Conservation (phyloP, 1,284 basidiomycete genomes). For the Trametes hirsuta region DNA sequence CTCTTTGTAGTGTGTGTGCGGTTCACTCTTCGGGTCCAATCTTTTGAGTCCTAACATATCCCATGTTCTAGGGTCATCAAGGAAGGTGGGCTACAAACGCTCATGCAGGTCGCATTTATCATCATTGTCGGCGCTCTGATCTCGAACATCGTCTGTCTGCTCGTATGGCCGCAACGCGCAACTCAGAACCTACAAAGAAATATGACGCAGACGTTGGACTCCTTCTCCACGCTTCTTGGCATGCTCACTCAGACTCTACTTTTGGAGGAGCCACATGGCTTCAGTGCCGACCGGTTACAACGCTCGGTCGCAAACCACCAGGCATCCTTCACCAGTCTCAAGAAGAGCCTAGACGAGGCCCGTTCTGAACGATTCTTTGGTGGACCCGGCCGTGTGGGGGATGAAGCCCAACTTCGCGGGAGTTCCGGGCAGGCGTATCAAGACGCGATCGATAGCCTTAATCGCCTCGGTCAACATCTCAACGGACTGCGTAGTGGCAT, state of each 20-base stretch:
- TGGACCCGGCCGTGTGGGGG: conserved; percentile 40
- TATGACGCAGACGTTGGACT: conserved; percentile 85
- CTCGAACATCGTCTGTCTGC: conserved; percentile 84
- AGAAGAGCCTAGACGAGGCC: conserved; percentile 83
- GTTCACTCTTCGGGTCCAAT: not conserved
- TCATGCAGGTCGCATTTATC: conserved; percentile 78
- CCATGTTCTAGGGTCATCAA: conserved; percentile 69
- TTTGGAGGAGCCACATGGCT: conserved; percentile 69
- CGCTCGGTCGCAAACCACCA: conserved; percentile 83
- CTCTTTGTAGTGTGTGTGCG: conserved; percentile 80
- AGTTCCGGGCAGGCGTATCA: conserved; percentile 70
- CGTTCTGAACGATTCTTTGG: conserved; percentile 76
- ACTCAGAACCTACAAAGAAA: conserved; percentile 81
- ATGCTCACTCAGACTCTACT: conserved; percentile 86
- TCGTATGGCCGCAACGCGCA: conserved; percentile 85
- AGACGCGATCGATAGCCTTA: conserved; percentile 82
- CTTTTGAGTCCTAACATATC: not conserved
- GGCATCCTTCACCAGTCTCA: conserved; percentile 84
- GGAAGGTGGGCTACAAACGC: conserved; percentile 81
- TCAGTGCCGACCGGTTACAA: conserved; percentile 65
- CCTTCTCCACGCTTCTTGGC: conserved; percentile 82
- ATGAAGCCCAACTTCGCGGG: conserved; percentile 33
- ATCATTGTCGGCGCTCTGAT: conserved; percentile 77
- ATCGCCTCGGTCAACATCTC: conserved; percentile 88
- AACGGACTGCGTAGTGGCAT: conserved; percentile 86